Evolutionary conservation across 306 rosid genomes (phyloP).

Genomic region (Quercus gilva): DNA sequence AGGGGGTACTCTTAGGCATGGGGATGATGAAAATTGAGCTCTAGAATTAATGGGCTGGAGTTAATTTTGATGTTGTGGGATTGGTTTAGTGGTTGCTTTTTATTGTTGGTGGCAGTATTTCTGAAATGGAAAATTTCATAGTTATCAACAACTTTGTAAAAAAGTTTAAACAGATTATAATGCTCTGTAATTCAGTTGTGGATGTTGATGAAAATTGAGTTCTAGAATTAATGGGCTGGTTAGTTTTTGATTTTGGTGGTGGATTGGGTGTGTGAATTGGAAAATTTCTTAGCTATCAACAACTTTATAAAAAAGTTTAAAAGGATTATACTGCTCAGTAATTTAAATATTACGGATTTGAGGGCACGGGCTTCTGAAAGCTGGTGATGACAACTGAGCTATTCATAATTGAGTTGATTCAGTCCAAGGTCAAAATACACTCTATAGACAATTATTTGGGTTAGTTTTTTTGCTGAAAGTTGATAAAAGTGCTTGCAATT

Average conservation of each 20-base stretch:
- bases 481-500: no score
- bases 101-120: not conserved
- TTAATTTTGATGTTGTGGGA: not conserved
- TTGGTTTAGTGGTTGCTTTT: not conserved
- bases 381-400: no score
- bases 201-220: not conserved
- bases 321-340: not conserved
- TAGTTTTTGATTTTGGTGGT: not conserved
- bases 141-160: no score
- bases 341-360: not conserved
- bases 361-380: no score
- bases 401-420: not conserved
- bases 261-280: not conserved
- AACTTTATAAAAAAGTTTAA: no score
- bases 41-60: not conserved
- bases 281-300: no score
- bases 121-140: not conserved
- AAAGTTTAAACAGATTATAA: no score
- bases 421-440: not conserved
- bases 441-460: no score
- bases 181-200: not conserved
- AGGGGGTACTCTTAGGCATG: not conserved
- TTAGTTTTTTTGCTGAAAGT: no score
- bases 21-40: not conserved
- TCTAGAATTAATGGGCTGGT: not conserved